These are phyloP conservation scores for Dalechampia spathulata DNA, from an alignment of 441 rosid species.

Conservation along the genomic window DNA sequence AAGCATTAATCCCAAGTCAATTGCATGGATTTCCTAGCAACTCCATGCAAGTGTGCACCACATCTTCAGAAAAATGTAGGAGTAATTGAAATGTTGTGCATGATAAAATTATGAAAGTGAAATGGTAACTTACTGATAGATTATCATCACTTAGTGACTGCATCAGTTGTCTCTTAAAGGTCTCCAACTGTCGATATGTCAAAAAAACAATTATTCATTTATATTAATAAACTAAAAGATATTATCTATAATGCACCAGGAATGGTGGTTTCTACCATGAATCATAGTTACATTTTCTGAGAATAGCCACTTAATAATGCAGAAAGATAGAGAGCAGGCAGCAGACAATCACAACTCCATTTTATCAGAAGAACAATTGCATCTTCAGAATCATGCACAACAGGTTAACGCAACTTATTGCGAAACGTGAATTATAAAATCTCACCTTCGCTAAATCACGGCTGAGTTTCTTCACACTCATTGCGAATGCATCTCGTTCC, in stretches of 20 bases:
- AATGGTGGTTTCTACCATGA: no score
- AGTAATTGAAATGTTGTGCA: no score
- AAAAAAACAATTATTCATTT: background rate
- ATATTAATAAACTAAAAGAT: no score
- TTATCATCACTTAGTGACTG: constrained; percentile 73
- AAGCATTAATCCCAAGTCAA: background rate
- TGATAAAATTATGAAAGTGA: no score
- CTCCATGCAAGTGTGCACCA: no score
- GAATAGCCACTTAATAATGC: no score
- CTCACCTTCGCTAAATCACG: constrained; percentile 72
- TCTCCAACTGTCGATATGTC: constrained; percentile 49
- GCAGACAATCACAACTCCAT: no score
- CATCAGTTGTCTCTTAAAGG: constrained; percentile 89
- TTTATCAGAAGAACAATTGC: background rate
- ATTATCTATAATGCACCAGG: no score
- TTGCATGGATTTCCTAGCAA: no score
- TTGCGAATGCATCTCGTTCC: constrained; percentile 63
- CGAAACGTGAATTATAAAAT: background rate
- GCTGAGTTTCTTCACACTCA: constrained; percentile 63
- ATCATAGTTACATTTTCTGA: no score
- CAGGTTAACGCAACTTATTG: constrained; percentile 2
- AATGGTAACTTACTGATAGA: constrained; percentile 42
- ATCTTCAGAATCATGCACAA: background rate
- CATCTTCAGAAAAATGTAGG: no score
- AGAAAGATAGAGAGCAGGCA: no score